These are phyloP conservation scores for Boletus barrowsii DNA, from an alignment of 768 basidiomycete species.

Conservation along the genomic window DNA sequence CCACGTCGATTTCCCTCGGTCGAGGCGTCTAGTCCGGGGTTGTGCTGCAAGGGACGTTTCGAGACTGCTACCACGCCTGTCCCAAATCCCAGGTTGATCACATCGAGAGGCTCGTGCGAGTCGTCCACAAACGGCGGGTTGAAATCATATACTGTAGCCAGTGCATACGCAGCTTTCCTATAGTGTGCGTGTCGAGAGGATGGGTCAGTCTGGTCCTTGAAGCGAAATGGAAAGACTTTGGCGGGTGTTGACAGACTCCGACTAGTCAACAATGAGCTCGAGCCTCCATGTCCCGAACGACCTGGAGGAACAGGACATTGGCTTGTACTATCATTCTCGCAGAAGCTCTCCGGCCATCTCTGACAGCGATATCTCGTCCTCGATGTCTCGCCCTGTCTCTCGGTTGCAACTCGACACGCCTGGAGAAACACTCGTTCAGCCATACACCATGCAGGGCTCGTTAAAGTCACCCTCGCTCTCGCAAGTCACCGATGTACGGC, in stretches of 20 bases:
- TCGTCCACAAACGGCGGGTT: constrained; percentile 49
- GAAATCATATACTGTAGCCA: constrained; percentile 52
- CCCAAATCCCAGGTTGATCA: constrained; percentile 82
- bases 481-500: constrained; percentile 21
- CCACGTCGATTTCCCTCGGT: constrained; percentile 16
- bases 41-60: constrained; percentile 44
- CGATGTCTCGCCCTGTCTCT: constrained; percentile 17
- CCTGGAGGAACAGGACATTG: constrained; percentile 32
- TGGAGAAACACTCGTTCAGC: not conserved
- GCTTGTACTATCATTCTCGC: constrained; percentile 21
- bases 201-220: constrained; percentile 4
- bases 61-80: no score
- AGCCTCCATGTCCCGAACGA: constrained; percentile 9
- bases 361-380: constrained; percentile 22
- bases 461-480: constrained; percentile 37
- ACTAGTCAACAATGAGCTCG: constrained; percentile 4
- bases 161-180: constrained; percentile 76
- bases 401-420: constrained; percentile 6
- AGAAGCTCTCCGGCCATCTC: constrained; percentile 24
- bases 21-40: constrained; percentile 23
- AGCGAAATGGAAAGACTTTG: constrained; percentile 37
- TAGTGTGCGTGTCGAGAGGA: not conserved
- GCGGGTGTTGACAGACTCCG: no score
- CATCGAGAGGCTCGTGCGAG: constrained; percentile 21
- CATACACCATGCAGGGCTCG: constrained; percentile 1